Evolutionary conservation across 1,139 yeast species (phyloP).

Genomic region (Wickerhamomyces sp.): DNA sequence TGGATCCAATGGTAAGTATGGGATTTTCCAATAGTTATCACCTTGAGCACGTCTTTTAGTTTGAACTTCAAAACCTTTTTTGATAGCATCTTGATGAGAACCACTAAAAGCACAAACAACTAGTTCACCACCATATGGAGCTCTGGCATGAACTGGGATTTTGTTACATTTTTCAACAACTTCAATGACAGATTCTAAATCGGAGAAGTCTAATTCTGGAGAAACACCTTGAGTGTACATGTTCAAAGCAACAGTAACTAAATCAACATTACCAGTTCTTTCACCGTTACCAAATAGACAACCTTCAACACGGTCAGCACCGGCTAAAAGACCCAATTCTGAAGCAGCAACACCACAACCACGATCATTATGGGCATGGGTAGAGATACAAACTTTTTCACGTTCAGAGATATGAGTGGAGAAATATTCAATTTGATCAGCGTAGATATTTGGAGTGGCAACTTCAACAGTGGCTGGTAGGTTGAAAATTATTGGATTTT

Average conservation of each 20-base stretch:
- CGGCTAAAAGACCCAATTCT: conserved; percentile 89
- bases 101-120: conserved; percentile 97
- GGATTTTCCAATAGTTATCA: conserved; percentile 68
- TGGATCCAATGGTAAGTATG: conserved; percentile 95
- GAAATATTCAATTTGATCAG: conserved; percentile 94
- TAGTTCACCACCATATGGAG: conserved; percentile 95
- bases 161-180: conserved; percentile 92
- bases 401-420: conserved; percentile 73
- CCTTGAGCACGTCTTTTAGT: conserved; percentile 43
- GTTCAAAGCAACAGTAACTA: conserved; percentile 88
- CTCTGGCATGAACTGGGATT: conserved; percentile 88
- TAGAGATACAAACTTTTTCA: conserved; percentile 80
- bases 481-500: conserved; percentile 87
- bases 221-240: conserved; percentile 90
- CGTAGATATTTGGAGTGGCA: conserved; percentile 89
- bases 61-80: conserved; percentile 80
- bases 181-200: conserved; percentile 74
- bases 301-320: conserved; percentile 97
- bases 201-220: conserved; percentile 84
- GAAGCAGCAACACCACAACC: conserved; percentile 99
- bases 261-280: conserved; percentile 96
- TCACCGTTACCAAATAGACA: conserved; percentile 98
- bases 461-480: conserved; percentile 98
- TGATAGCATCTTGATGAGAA: conserved; percentile 97
- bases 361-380: conserved; percentile 95